Conservation (phyloP, 1,284 basidiomycete genomes). For the Anthracocystis walkeri region DNA sequence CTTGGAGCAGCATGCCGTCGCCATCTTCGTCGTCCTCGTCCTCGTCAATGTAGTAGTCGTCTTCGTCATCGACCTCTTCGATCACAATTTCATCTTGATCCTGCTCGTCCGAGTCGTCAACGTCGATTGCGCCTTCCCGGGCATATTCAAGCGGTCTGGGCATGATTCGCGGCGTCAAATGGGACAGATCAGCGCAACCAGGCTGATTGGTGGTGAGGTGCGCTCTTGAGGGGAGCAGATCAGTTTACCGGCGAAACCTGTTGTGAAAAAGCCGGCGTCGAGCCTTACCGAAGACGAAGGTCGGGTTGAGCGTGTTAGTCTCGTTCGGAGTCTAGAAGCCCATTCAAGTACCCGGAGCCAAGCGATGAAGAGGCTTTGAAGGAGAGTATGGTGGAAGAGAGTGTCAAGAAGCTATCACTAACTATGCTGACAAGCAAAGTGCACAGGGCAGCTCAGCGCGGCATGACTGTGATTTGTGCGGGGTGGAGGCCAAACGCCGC, state of each 20-base stretch:
- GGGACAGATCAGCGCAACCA: neutral
- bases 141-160: slow-evolving; percentile 12
- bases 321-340: neutral
- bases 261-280: neutral
- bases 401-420: neutral
- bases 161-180: neutral
- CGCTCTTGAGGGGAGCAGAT: neutral
- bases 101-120: slow-evolving; percentile 22
- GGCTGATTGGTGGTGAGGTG: neutral
- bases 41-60: slow-evolving; percentile 25
- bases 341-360: neutral
- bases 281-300: neutral
- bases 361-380: neutral
- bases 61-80: slow-evolving; percentile 28
- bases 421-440: neutral
- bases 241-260: neutral
- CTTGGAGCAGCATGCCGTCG: slow-evolving; percentile 45
- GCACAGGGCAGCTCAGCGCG: slow-evolving; percentile 22
- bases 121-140: slow-evolving; percentile 36
- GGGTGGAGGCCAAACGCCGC: slow-evolving; percentile 28
- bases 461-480: neutral
- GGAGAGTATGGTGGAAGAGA: neutral
- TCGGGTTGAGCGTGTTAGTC: neutral
- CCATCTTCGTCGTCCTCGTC: slow-evolving; percentile 49
- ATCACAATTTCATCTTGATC: slow-evolving; percentile 22